Conservation (phyloP, 2,329 filamentous ascomycete genomes). For the Huntiella omanensis region DNA sequence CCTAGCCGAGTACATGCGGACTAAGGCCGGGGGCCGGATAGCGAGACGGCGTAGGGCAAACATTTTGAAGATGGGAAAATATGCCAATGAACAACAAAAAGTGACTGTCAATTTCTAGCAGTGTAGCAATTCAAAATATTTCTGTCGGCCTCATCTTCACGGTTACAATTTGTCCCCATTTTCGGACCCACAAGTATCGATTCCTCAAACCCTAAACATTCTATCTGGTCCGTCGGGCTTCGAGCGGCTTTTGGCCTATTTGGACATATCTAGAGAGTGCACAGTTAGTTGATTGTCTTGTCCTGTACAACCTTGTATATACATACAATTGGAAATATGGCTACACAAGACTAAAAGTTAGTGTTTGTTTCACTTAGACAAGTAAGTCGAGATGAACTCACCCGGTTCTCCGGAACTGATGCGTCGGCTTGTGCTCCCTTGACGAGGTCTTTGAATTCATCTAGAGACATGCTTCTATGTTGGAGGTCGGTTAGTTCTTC, state of each 20-base stretch:
- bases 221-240: too few species aligned
- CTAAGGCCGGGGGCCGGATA: background rate
- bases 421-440: constrained; percentile 36
- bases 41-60: constrained; percentile 10
- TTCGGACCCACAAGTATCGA: too few species aligned
- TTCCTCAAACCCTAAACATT: too few species aligned
- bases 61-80: constrained; percentile 11
- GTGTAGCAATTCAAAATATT: too few species aligned
- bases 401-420: constrained; percentile 35
- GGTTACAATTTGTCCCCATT: too few species aligned
- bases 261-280: constrained; percentile 34
- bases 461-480: constrained; percentile 30
- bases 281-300: background rate
- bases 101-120: too few species aligned
- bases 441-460: constrained; percentile 38
- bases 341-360: constrained; percentile 17
- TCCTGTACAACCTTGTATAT: background rate
- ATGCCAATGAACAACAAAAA: too few species aligned
- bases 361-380: background rate
- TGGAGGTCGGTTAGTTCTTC: too few species aligned
- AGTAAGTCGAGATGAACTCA: constrained; percentile 16
- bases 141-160: too few species aligned
- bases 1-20: background rate
- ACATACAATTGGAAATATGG: constrained; percentile 44
- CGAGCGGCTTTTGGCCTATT: constrained; percentile 38